Evolutionary conservation across 2,329 filamentous ascomycete species (phyloP).

Genomic region (Hypoxylon sp.): DNA sequence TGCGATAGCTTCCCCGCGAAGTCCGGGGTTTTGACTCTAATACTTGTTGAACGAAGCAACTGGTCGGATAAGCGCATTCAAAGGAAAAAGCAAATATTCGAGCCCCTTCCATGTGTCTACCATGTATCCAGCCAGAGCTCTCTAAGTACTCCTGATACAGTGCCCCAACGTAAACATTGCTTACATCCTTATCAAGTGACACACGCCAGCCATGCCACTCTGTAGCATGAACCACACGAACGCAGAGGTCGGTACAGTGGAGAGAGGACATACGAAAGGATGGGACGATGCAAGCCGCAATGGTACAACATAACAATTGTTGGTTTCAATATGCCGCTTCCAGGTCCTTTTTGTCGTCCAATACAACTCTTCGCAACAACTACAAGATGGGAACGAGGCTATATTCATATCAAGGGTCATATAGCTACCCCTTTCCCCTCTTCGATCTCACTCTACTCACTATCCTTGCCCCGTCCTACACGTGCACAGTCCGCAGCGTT

Average conservation of each 20-base stretch:
- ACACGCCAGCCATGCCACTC: slow-evolving; percentile 29
- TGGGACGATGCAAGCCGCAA: slow-evolving; percentile 22
- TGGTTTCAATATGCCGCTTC: slow-evolving; percentile 31
- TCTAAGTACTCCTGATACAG: slow-evolving; percentile 1
- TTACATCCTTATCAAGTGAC: slow-evolving; percentile 25
- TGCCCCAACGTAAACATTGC: slow-evolving; percentile 17
- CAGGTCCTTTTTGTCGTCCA: slow-evolving; percentile 17
- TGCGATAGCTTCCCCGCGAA: slow-evolving; percentile 10
- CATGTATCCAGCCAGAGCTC: not conserved
- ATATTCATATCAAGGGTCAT: slow-evolving; percentile 26
- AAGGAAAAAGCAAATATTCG: slow-evolving; percentile 10
- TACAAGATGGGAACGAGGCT: slow-evolving; percentile 18
- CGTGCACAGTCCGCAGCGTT: slow-evolving; percentile 30
- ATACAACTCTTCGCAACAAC: slow-evolving; percentile 29
- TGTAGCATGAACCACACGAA: slow-evolving; percentile 32
- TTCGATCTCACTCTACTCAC: slow-evolving; percentile 8
- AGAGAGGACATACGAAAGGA: slow-evolving; percentile 22
- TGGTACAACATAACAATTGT: slow-evolving; percentile 21
- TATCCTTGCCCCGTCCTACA: slow-evolving; percentile 27
- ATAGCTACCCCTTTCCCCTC: slow-evolving; percentile 31
- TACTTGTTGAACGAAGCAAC: not conserved
- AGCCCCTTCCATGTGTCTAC: not conserved
- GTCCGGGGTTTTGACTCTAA: not conserved
- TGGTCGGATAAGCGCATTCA: slow-evolving; percentile 7
- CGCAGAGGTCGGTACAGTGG: slow-evolving; percentile 30